Conservation (phyloP, 2,329 filamentous ascomycete species). For the Penicillium sumatraense region DNA sequence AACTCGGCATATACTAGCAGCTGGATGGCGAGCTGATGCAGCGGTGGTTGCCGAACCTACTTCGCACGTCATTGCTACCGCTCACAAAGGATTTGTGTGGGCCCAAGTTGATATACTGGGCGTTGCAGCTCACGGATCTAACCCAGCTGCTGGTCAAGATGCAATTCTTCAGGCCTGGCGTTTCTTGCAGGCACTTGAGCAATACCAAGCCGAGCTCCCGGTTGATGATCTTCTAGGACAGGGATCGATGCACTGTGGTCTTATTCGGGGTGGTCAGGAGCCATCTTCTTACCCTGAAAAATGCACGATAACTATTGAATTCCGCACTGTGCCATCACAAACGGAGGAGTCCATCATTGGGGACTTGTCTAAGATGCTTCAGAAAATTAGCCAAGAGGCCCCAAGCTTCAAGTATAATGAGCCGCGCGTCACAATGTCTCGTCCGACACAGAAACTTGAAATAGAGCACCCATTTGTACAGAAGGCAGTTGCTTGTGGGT, state of each 20-base stretch:
- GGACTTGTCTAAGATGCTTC: constrained; percentile 47
- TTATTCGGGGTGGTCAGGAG: constrained; percentile 58
- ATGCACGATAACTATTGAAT: constrained; percentile 56
- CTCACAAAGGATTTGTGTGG: constrained; percentile 57
- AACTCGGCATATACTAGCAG: constrained; percentile 55
- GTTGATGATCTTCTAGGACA: constrained; percentile 42
- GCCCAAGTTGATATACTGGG: constrained; percentile 40
- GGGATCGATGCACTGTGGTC: constrained; percentile 53
- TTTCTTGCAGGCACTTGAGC: constrained; percentile 53
- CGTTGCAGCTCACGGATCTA: constrained; percentile 42
- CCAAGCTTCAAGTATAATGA: constrained; percentile 46
- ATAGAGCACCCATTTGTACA: constrained; percentile 48
- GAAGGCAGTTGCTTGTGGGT: constrained; percentile 35
- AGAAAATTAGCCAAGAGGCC: constrained; percentile 35
- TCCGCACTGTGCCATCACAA: constrained; percentile 54
- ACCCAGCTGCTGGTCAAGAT: constrained; percentile 53
- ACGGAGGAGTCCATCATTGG: constrained; percentile 40
- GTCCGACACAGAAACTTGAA: constrained; percentile 49
- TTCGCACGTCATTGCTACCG: constrained; percentile 45
- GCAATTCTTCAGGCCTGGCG: constrained; percentile 55
- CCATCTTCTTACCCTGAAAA: constrained; percentile 56
- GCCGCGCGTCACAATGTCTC: constrained; percentile 47
- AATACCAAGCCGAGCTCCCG: constrained; percentile 45
- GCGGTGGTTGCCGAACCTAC: constrained; percentile 59
- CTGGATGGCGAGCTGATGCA: constrained; percentile 59